Evolutionary conservation across 768 basidiomycete genomes (phyloP), one percentile per base, ranked within the genome.

Genomic region (Suillus weaverae): DNA sequence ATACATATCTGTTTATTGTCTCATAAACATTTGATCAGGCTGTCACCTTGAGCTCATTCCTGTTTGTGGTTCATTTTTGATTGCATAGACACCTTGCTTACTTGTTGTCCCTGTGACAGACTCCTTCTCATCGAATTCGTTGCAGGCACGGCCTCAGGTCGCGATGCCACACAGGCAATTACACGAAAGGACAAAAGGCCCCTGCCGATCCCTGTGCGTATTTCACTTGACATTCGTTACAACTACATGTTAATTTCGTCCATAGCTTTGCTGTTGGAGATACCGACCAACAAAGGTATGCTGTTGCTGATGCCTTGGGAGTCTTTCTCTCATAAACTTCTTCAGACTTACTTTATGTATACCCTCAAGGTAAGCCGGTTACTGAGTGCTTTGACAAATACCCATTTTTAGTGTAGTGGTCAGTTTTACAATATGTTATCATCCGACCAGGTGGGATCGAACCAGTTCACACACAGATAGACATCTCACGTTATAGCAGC

Each of bases 391-490:
- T 44, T 33, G n/a, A 22, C 33, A 11, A 22, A 20, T 64, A 46
- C n/a, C 60, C 36, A 64, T 41, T 26, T 30, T 30, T 64, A 18
- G 50, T 62, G 22, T 59, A 94, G 86, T 96, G 94, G 92, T 81
- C 85, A 46, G 94, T 97, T 8, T 78, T 97, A 65, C 95, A 97
- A 84, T 97, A 95, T 72, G 87, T 92, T 30, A 85, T 94, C 64
- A 78, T 95, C 50, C 83, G 91, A 62, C 87, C 87, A 64, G 72
- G 84, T 83, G 56, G 67, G 51, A 26, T 36, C 4, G 26, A 46
- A 35, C 18, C 26, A 39, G 41, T 39, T 36, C 6, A 30, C 8
- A 43, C 38, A 18, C 18, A 35, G 56, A 18, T 30, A 30, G 16
- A 41, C 22, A 30, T 60, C 33, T 50, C 16, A 33, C 26, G 16